Base-by-base conservation (phyloP, 2,329 filamentous ascomycete genomes). In the Gremmenia infestans region DNA sequence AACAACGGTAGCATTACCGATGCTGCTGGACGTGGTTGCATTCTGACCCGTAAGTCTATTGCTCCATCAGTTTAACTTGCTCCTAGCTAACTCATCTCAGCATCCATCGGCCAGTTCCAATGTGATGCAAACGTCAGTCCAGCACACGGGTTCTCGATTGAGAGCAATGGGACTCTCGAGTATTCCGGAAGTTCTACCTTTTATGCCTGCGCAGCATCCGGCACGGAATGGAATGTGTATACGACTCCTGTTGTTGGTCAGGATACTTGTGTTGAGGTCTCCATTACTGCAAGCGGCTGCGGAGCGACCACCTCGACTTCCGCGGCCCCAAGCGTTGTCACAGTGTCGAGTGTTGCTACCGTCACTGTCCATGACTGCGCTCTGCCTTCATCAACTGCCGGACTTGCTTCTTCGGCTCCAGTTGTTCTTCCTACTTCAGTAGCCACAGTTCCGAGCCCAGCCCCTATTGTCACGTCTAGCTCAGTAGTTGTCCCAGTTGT, bases 151-250 rank as follows among this genome's bases (percentile, higher is more conserved):
- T 88, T 87, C 70, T 72, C 73, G 7, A 74, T 87, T 56, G 74
- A 70, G 47, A 78, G 77, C 25, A 71, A 79, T 57, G 83, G 83
- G 36, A 64, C 68, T 6, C 65, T 88, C 19, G 73, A 73, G 2
- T 81, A 78, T 69, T 54, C 53, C 19, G 78, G 77, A 47, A 76
- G 73, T 63, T 69, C 73, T 3, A 71, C 71, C 28, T 88, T 88
- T 68, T 82, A 79, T 65, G 78, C 82, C 45, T 88, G 86, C 66
- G 76, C 82, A 19, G 78, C 77, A 2, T 76, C 80, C 54, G 66
- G 75, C 25, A 75, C 75, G 43, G 77, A 80, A 55, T 81, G 75
- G 71, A 83, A 85, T 62, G 68, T 85, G 59, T 85, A 85, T 68
- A 71, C 70, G 9, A 58, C 67, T 39, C 71, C 75, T 4, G 68